phyloP scores from a whole-genome alignment of 192 early-diverging fungal genomes.

The Cetraspora pellucida region DNA sequence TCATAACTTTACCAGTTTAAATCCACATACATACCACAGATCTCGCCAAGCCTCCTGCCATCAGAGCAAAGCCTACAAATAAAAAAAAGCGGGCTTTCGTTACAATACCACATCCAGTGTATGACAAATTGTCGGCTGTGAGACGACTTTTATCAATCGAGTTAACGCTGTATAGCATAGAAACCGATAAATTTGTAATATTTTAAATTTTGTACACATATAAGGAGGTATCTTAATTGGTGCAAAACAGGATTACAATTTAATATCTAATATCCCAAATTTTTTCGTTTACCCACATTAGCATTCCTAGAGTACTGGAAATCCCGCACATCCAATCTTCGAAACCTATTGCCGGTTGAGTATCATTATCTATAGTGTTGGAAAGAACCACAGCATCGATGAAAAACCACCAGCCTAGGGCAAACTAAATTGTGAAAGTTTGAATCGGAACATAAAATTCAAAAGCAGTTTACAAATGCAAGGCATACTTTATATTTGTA shows the following conservation, averaged over 20 bases:
- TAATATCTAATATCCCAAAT: too few species aligned
- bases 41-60: constrained; percentile 63
- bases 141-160: constrained; percentile 55
- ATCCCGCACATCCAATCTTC: constrained; percentile 66
- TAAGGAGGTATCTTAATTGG: background rate
- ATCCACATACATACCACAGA: constrained; percentile 46
- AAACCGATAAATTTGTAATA: too few species aligned
- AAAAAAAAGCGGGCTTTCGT: constrained; percentile 54
- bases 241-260: too few species aligned
- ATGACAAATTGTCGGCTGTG: constrained; percentile 47
- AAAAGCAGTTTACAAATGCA: background rate
- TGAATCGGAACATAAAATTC: background rate
- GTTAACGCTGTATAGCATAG: constrained; percentile 46
- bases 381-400: constrained; percentile 57
- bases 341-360: constrained; percentile 40
- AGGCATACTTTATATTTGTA: too few species aligned
- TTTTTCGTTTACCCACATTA: constrained; percentile 47
- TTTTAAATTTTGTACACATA: background rate
- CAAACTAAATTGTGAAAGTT: constrained; percentile 43
- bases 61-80: constrained; percentile 63
- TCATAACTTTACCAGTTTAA: background rate
- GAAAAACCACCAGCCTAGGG: constrained; percentile 65
- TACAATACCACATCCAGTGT: constrained; percentile 43
- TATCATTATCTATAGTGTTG: constrained; percentile 28
- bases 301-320: constrained; percentile 58